Percentiles rank a stretch among this genome's conserved stretches.
Evolutionary conservation across 2,329 filamentous ascomycete genomes (phyloP).

Genomic region (Acephala macrosclerotiorum): DNA sequence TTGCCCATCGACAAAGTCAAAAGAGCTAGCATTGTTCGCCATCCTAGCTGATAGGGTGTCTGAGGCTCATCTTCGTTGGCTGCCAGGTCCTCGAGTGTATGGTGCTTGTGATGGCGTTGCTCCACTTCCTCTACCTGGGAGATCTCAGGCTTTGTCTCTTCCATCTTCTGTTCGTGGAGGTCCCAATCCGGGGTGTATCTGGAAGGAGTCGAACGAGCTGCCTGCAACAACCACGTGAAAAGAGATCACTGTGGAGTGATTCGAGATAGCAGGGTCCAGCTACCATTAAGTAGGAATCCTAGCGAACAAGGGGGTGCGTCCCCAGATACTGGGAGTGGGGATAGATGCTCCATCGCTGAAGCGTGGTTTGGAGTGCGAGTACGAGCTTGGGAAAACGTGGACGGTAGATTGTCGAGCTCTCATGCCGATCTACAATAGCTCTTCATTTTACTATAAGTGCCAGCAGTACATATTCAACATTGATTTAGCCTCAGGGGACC

Average conservation of each 20-base stretch:
- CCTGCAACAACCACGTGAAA: background rate
- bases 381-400: background rate
- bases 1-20: constrained; percentile 29
- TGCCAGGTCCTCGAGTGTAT: constrained; percentile 22
- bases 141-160: constrained; percentile 24
- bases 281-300: background rate
- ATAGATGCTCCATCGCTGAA: background rate
- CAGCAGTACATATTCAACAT: too few species aligned
- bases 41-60: constrained; percentile 28
- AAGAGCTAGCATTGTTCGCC: constrained; percentile 28
- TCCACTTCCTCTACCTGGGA: constrained; percentile 18
- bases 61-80: constrained; percentile 28
- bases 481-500: background rate
- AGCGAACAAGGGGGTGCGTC: background rate
- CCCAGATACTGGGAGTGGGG: background rate
- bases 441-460: too few species aligned
- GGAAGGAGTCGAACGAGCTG: background rate
- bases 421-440: background rate
- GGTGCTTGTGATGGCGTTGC: constrained; percentile 13
- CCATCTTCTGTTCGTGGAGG: constrained; percentile 7
- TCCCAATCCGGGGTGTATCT: background rate
- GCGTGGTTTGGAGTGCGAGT: background rate
- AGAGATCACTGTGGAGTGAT: background rate
- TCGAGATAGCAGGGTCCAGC: background rate
- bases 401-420: background rate